Evolutionary conservation across 2,329 filamentous ascomycete genomes (phyloP).

Genomic region (Sclerotiophoma versabilis): DNA sequence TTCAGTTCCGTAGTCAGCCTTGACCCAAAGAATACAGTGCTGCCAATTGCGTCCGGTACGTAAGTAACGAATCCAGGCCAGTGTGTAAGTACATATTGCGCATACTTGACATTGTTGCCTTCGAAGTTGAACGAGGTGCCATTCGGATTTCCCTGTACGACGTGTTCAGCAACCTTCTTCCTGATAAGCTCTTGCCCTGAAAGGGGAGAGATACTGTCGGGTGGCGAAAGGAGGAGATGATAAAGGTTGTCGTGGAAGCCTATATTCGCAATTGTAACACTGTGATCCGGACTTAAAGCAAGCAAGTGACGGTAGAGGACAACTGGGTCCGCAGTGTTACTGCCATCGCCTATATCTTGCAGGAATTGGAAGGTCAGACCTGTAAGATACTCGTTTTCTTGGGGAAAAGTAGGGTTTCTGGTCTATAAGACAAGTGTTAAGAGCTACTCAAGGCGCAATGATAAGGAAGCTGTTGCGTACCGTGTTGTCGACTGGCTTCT

Average conservation of each 20-base stretch:
- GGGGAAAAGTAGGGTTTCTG: constrained; percentile 3
- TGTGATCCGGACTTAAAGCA: neutral
- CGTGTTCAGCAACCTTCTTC: constrained; percentile 2
- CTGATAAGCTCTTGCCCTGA: neutral
- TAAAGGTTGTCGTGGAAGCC: constrained; percentile 9
- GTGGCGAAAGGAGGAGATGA: neutral
- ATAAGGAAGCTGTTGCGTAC: neutral
- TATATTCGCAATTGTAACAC: constrained; percentile 4
- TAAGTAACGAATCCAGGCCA: constrained; percentile 4
- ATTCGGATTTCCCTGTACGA: constrained; percentile 7
- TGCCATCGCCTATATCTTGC: constrained; percentile 5
- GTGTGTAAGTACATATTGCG: constrained; percentile 5
- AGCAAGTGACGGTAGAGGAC: neutral
- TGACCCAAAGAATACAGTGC: neutral
- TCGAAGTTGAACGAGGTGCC: constrained; percentile 6
- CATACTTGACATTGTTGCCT: neutral
- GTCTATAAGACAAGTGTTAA: neutral
- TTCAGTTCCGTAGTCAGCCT: constrained; percentile 5
- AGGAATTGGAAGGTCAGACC: neutral
- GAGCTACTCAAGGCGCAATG: neutral
- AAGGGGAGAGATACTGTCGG: neutral
- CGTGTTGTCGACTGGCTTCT: constrained; percentile 9
- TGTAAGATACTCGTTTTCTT: constrained; percentile 3
- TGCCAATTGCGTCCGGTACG: constrained; percentile 3
- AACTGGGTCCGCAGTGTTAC: constrained; percentile 2